Base-by-base conservation (phyloP, 345 rosid species). In the Mallotus nudiflorus region DNA sequence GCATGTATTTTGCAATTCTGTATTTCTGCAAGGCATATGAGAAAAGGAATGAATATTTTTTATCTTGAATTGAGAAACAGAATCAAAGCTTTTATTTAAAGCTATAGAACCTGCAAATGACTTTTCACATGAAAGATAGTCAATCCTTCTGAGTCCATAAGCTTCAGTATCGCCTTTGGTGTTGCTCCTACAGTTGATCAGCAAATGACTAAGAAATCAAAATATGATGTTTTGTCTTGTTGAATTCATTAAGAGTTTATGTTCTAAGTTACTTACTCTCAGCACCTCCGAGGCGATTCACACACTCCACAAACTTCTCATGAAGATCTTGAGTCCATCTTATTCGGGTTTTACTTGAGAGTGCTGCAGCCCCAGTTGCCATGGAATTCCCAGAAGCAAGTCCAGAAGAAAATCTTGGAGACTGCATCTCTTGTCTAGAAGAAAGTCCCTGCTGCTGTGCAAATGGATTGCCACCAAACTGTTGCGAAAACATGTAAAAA, bases 101-200 rank as follows among this genome's bases (percentile, higher is more conserved):
- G 13, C 15, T 15, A n/a, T 24, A 56, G 40, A 48, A 91, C 93
- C 92, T 94, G 98, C 87, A 95, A 78, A 71, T 92, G 99, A 78
- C 99, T 92, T 84, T 95, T 95, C 6, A 95, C 93, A 82, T 95
- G 99, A 74, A 90, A 95, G 68, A 95, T 92, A 33, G 99, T 90
- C 73, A 95, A 81, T 67, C 92, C 97, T 51, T 89, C 89, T 0
- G 87, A 85, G 62, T 88, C 92, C 99, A 95, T 95, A 64, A 90
- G 83, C 91, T 86, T 90, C 77, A 95, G 66, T 68, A 95, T 85
- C 8, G 94, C 90, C 89, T 92, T 95, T 0, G 99, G 99, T 0
- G 98, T 92, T 18, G 98, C 98, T 75, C 85, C 98, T 92, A 63
- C 51, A 54, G 42, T 70, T 75, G 40, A 77, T 14, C 46, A 42